Evolutionary conservation across 2,329 filamentous ascomycete species (phyloP).

Genomic region (Nemania bipapillata): DNA sequence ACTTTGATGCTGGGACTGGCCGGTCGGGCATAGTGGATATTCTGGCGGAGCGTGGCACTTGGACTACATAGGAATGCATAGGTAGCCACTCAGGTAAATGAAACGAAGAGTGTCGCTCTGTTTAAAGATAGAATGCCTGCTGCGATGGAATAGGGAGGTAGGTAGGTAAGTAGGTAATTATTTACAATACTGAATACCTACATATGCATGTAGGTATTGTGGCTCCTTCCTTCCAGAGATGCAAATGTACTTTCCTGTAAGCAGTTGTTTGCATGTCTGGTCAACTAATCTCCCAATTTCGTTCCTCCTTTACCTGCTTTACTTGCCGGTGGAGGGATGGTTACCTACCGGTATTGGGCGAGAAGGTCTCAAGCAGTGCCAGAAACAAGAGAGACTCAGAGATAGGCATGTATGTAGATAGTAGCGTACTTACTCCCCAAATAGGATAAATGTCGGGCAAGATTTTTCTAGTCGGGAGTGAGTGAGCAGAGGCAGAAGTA

Average conservation of each 20-base stretch:
- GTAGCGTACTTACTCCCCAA: constrained; percentile 11
- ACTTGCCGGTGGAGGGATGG: constrained; percentile 1
- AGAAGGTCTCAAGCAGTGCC: not conserved
- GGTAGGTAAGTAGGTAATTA: not conserved
- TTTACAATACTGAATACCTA: constrained; percentile 1
- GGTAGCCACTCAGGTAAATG: not conserved
- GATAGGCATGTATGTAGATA: not conserved
- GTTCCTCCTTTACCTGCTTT: no score
- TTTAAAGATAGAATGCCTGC: constrained; percentile 1
- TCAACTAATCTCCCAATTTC: constrained; percentile 20
- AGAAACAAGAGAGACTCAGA: constrained; percentile 2
- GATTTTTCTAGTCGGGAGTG: not conserved
- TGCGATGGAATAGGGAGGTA: no score
- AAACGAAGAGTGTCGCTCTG: not conserved
- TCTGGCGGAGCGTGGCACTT: not conserved
- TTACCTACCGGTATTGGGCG: not conserved
- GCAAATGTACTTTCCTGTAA: constrained; percentile 17
- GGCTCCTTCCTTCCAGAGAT: not conserved
- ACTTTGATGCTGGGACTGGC: not conserved
- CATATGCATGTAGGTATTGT: not conserved
- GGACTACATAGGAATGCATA: not conserved
- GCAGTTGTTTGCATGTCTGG: constrained; percentile 18
- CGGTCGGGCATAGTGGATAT: not conserved
- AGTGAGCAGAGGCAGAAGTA: not conserved
- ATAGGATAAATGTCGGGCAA: constrained; percentile 9